Evolutionary conservation across 805 yeast species (phyloP).

Genomic region (Cyberlindnera xylosilytica): DNA sequence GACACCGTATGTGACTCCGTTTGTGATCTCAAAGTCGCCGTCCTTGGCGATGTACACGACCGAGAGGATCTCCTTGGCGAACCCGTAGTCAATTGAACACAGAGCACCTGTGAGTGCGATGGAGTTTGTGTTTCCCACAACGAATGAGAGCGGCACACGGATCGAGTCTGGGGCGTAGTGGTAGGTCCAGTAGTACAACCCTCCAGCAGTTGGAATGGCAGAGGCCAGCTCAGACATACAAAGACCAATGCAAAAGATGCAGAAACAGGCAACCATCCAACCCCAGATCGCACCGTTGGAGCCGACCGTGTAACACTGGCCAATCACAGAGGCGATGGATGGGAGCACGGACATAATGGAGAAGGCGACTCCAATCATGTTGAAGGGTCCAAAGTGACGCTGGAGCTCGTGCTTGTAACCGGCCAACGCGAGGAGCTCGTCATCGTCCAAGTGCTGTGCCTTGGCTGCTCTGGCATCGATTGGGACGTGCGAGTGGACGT

Average conservation of each 20-base stretch:
- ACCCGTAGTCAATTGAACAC: constrained; percentile 69
- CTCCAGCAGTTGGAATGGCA: constrained; percentile 75
- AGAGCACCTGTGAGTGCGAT: constrained; percentile 64
- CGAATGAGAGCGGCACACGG: constrained; percentile 52
- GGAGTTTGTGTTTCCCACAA: constrained; percentile 67
- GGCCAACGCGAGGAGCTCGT: constrained; percentile 40
- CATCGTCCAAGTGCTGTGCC: constrained; percentile 21
- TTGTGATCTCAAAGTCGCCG: constrained; percentile 52
- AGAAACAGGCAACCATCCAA: constrained; percentile 58
- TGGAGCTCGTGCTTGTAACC: constrained; percentile 72
- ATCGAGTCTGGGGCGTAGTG: constrained; percentile 57
- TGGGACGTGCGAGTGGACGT: constrained; percentile 19
- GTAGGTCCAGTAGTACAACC: constrained; percentile 66
- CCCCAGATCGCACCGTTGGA: constrained; percentile 56
- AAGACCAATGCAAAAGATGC: constrained; percentile 52
- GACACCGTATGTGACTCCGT: constrained; percentile 58
- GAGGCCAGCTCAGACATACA: constrained; percentile 66
- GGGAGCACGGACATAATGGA: constrained; percentile 62
- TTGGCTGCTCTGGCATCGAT: constrained; percentile 26
- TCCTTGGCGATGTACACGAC: constrained; percentile 53
- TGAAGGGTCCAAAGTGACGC: constrained; percentile 51
- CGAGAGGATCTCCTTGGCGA: constrained; percentile 56
- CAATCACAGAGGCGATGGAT: constrained; percentile 55
- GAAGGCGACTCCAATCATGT: constrained; percentile 70
- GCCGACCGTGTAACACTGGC: constrained; percentile 41